Evolutionary conservation across 1,284 basidiomycete genomes (phyloP).

Genomic region (Erythrobasidium hasegawianum): DNA sequence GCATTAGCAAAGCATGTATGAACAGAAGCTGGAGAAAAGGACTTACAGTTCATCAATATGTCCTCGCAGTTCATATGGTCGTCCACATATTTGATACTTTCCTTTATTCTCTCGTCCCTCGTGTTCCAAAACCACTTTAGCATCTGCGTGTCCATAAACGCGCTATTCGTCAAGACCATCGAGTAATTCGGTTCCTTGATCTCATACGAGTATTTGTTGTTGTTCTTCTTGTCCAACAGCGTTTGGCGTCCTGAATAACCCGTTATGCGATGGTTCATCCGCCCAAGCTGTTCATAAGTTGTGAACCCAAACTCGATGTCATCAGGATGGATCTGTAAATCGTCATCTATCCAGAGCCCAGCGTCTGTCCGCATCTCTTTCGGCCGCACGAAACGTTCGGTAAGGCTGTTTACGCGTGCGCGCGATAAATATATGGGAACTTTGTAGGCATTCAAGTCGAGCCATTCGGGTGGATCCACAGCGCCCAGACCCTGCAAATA

Average conservation of each 20-base stretch:
- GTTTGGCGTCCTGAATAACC: constrained; percentile 14
- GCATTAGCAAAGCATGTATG: background rate
- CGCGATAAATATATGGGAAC: constrained; percentile 25
- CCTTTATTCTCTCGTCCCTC: constrained; percentile 18
- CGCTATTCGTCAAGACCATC: constrained; percentile 31
- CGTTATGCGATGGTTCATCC: constrained; percentile 17
- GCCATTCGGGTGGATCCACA: constrained; percentile 25
- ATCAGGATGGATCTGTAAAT: constrained; percentile 19
- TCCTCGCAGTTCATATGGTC: constrained; percentile 35
- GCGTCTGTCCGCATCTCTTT: constrained; percentile 23
- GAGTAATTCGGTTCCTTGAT: constrained; percentile 12
- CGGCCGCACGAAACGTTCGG: constrained; percentile 21
- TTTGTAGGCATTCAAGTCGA: constrained; percentile 15
- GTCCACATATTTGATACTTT: constrained; percentile 22
- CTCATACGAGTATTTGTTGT: constrained; percentile 9
- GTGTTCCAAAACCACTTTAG: constrained; percentile 30
- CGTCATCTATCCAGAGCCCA: constrained; percentile 32
- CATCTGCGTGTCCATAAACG: constrained; percentile 18
- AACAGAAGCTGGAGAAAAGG: background rate
- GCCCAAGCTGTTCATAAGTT: constrained; percentile 13
- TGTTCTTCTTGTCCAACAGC: constrained; percentile 4
- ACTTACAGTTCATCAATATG: constrained; percentile 33
- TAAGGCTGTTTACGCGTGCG: constrained; percentile 26
- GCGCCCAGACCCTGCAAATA: constrained; percentile 23
- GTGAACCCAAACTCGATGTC: constrained; percentile 28